These are phyloP conservation scores for Quercus berberidifolia DNA, from an alignment of 306 rosid species.

Conservation along the genomic window DNA sequence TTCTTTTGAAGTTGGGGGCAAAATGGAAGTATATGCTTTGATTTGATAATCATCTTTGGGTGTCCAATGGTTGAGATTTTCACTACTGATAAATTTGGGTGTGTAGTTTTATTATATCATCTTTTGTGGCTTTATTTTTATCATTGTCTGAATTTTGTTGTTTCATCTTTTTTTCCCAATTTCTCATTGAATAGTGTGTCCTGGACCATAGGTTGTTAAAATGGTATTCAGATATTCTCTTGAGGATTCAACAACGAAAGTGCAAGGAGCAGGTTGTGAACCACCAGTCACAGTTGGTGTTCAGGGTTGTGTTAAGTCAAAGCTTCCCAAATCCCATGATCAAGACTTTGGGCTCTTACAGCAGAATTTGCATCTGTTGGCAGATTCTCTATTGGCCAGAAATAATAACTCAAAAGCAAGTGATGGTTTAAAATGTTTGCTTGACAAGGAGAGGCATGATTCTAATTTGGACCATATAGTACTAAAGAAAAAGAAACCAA, in stretches of 20 bases:
- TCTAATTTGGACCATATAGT: neutral
- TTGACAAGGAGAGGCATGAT: neutral
- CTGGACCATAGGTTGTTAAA: neutral
- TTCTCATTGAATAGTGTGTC: neutral
- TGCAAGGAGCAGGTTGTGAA: neutral
- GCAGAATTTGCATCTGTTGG: neutral
- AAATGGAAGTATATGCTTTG: neutral
- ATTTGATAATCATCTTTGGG: neutral
- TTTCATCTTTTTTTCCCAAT: neutral
- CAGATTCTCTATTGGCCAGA: neutral
- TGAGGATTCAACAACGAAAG: neutral
- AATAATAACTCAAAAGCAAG: neutral
- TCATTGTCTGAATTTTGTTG: neutral
- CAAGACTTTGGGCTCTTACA: neutral
- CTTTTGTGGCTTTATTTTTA: neutral
- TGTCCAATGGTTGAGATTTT: neutral
- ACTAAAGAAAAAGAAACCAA: neutral
- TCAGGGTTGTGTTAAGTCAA: neutral
- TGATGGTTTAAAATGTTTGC: neutral
- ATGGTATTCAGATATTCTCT: conserved; percentile 2
- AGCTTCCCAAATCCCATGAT: neutral
- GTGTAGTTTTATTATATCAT: neutral
- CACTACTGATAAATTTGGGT: neutral
- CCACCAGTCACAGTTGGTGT: neutral
- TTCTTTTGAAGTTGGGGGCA: neutral